A percentile compares a stretch with the other conserved stretches of the same genome.
These are phyloP conservation scores for Aquilaria yunnanensis DNA, from an alignment of 345 rosid genomes.

Conservation along the genomic window DNA sequence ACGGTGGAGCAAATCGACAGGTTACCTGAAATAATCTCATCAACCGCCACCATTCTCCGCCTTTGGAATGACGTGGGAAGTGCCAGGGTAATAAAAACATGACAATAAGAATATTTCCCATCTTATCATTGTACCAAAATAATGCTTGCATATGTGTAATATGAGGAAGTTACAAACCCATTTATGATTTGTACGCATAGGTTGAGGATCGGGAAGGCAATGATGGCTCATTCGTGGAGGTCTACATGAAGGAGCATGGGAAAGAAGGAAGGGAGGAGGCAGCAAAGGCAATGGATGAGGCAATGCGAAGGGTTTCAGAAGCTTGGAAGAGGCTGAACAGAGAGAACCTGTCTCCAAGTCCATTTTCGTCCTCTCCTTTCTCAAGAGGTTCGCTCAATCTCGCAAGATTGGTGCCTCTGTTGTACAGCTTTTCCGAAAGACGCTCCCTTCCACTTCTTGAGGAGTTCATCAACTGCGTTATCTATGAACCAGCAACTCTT, in stretches of 20 bases:
- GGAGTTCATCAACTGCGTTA: not conserved
- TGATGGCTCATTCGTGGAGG: slow-evolving; percentile 50
- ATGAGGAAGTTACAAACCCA: no score
- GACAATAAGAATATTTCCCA: no score
- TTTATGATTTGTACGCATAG: slow-evolving; percentile 7
- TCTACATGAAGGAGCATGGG: slow-evolving; percentile 30
- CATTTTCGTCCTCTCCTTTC: slow-evolving; percentile 25
- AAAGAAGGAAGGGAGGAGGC: slow-evolving; percentile 20
- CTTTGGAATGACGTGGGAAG: slow-evolving; percentile 57
- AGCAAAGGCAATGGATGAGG: slow-evolving; percentile 19
- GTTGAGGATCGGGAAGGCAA: slow-evolving; percentile 43
- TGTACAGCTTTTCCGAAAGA: slow-evolving; percentile 31
- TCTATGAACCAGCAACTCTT: no score
- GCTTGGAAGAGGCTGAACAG: slow-evolving; percentile 45
- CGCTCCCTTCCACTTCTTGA: slow-evolving; percentile 30
- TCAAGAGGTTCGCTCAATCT: slow-evolving; percentile 23
- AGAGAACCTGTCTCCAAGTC: slow-evolving; percentile 27
- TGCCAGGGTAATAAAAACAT: slow-evolving; percentile 26
- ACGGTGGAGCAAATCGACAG: slow-evolving; percentile 21
- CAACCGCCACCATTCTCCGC: slow-evolving; percentile 38
- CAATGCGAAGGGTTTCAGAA: slow-evolving; percentile 26
- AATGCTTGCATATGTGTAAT: no score
- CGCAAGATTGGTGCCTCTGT: slow-evolving; percentile 43
- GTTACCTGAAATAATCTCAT: slow-evolving; percentile 26
- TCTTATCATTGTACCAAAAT: no score